Base-by-base conservation (phyloP, 108 stramenopile genomes). In the Bacterosira constricta region DNA sequence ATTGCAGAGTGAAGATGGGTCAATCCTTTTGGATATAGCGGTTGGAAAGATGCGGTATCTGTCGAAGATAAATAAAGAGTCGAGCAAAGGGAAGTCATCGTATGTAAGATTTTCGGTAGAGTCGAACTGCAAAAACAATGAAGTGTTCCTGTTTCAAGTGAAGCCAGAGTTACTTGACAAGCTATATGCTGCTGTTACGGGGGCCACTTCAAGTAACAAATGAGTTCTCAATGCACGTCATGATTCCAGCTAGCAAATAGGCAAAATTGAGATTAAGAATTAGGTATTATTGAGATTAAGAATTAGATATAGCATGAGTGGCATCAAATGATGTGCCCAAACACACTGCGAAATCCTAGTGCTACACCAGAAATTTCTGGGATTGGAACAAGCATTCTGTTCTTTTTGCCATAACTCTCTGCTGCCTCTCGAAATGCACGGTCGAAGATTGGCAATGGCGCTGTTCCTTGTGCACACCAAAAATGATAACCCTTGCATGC, bases 401-500 rank as follows among this genome's bases (percentile, higher is more conserved):
- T 74, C 8, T 57, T 66, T 35, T 66, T 75, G 2, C 71, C 55
- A 57, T 82, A 75, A 49, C 79, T 65, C 21, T 84, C 71, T 21
- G 84, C 84, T 42, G 87, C 93, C 41, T 94, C 93, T 31, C 89
- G 79, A 68, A 92, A 88, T 25, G 91, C 73, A 15, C 88, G 84
- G 63, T 94, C 93, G 70, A 92, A 94, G 6, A 94, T 89, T 6
- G 90, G 86, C 41, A 88, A 31, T 13, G 90, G 89, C 13, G 55
- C 55, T 20, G 86, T 75, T 11, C 82, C 90, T 49, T 81, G 80
- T 29, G 90, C 85, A 74, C 93, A 75, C 91, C 92, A 93, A 52
- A 89, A 93, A 54, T 94, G 92, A 71, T 90, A 94, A 20, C 92
- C 92, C 57, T 91, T 94, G 71, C 92, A 94, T 36, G 92, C 80